A percentile compares a stretch with the other conserved stretches of the same genome.
These are phyloP conservation scores for Aspergillus sp. DNA, from an alignment of 2,329 filamentous ascomycete species.

Conservation along the genomic window DNA sequence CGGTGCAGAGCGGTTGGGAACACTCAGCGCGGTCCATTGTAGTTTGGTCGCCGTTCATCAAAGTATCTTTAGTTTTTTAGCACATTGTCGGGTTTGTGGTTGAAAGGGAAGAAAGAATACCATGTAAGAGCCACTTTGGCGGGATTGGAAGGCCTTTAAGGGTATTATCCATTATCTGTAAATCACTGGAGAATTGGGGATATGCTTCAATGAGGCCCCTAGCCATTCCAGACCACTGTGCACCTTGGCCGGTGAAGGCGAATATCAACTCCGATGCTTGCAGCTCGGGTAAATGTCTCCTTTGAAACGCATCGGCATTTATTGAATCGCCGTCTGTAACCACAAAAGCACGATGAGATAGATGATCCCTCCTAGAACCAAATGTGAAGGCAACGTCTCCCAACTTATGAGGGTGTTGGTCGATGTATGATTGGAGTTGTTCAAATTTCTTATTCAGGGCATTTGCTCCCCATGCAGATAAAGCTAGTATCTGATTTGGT, in stretches of 20 bases:
- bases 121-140: not conserved
- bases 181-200: constrained; percentile 11
- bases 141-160: not conserved
- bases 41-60: not conserved
- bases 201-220: constrained; percentile 17
- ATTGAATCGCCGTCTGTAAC: not conserved
- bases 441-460: constrained; percentile 1
- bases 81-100: no score
- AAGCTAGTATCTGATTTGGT: not conserved
- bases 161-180: constrained; percentile 5
- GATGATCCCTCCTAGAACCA: constrained; percentile 9
- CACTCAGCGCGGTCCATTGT: constrained; percentile 28
- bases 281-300: not conserved
- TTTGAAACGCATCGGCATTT: not conserved
- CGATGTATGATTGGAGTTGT: not conserved
- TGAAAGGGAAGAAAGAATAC: not conserved
- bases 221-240: constrained; percentile 33
- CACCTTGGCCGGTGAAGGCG: constrained; percentile 38
- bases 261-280: constrained; percentile 12
- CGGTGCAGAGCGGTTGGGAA: constrained; percentile 36
- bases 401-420: not conserved
- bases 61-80: not conserved
- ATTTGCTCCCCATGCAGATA: constrained; percentile 2
- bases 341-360: constrained; percentile 11
- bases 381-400: constrained; percentile 11